phyloP scores from a whole-genome alignment of 768 basidiomycete genomes.

The Lactifluus volemus region DNA sequence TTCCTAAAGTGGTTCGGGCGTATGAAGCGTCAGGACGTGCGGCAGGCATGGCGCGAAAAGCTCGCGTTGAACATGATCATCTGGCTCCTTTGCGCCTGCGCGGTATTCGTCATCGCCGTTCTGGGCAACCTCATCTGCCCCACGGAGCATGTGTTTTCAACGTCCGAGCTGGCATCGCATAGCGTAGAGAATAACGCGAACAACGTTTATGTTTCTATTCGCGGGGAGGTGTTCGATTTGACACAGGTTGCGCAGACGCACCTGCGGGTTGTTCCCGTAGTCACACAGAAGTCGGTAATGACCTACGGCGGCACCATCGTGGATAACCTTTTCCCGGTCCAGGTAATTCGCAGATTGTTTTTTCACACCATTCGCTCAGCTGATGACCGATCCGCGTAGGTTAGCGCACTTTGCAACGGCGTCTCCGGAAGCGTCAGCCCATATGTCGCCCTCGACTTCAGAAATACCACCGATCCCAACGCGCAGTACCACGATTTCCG shows the following conservation, averaged over 20 bases:
- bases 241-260: conserved; percentile 60
- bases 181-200: conserved; percentile 54
- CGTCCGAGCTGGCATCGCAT: conserved; percentile 65
- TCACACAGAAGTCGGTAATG: conserved; percentile 64
- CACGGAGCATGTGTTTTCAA: conserved; percentile 83
- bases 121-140: conserved; percentile 89
- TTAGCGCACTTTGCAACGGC: conserved; percentile 89
- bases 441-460: conserved; percentile 68
- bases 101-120: conserved; percentile 88
- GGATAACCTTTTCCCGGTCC: conserved; percentile 85
- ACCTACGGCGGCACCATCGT: conserved; percentile 76
- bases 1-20: conserved; percentile 65
- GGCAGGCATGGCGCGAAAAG: conserved; percentile 98
- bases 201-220: conserved; percentile 72
- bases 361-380: conserved; percentile 1
- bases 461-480: conserved; percentile 69
- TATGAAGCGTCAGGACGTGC: conserved; percentile 91
- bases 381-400: conserved; percentile 34
- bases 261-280: conserved; percentile 56
- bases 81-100: conserved; percentile 85
- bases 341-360: conserved; percentile 37
- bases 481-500: conserved; percentile 95
- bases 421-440: conserved; percentile 64
- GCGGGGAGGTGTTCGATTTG: conserved; percentile 94
- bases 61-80: conserved; percentile 91